These are phyloP conservation scores for Maudiozyma barnettii DNA, from an alignment of 805 yeast species.

Conservation along the genomic window DNA sequence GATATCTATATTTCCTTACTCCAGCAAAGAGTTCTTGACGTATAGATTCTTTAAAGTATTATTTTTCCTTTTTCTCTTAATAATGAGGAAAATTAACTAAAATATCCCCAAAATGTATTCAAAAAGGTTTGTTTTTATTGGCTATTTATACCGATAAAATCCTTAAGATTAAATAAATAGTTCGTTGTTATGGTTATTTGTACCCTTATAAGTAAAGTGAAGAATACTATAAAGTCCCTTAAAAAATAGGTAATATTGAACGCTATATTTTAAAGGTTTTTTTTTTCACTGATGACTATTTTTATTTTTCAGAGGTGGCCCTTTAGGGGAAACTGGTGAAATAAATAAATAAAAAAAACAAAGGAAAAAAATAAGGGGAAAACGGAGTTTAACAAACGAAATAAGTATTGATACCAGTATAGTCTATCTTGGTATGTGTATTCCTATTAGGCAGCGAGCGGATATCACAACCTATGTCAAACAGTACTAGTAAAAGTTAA, in stretches of 20 bases:
- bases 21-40: too few species aligned
- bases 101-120: conserved; percentile 2
- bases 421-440: neutral
- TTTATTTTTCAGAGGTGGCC: neutral
- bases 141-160: too few species aligned
- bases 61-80: neutral
- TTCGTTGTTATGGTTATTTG: neutral
- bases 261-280: neutral
- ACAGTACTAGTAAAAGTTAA: neutral
- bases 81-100: conserved; percentile 1
- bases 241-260: neutral
- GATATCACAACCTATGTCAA: neutral
- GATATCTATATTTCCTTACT: neutral
- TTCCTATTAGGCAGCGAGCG: too few species aligned
- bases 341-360: neutral
- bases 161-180: too few species aligned
- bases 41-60: too few species aligned
- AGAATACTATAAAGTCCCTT: neutral
- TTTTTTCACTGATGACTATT: neutral
- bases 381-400: neutral
- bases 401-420: neutral
- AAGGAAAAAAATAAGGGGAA: neutral
- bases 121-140: neutral
- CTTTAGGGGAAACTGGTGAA: neutral
- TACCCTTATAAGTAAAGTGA: neutral